These are phyloP conservation scores for Rhodotorula sp. DNA, from an alignment of 1,284 basidiomycete genomes.

Conservation along the genomic window DNA sequence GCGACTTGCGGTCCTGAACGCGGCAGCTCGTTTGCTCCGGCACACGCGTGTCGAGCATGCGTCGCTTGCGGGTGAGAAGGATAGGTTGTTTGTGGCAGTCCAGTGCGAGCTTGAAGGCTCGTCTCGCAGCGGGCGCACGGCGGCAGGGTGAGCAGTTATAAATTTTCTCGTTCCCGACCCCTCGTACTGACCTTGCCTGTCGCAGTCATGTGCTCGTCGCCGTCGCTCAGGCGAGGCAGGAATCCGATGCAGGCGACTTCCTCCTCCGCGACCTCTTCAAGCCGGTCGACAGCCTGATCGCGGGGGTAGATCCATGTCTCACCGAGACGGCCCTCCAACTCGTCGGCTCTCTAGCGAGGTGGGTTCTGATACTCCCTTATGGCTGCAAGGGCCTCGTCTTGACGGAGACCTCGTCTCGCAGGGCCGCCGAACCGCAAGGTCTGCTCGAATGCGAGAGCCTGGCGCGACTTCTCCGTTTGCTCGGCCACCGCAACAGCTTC, in stretches of 20 bases:
- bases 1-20: slow-evolving; percentile 11
- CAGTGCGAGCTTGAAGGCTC: slow-evolving; percentile 5
- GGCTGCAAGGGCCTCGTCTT: no score
- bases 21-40: slow-evolving; percentile 1
- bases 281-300: slow-evolving; percentile 10
- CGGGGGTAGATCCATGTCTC: neutral
- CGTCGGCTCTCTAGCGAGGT: slow-evolving; percentile 26
- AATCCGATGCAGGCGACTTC: neutral
- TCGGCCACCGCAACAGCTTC: slow-evolving; percentile 32
- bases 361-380: no score
- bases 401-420: neutral
- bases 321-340: slow-evolving; percentile 19
- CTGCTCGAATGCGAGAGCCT: slow-evolving; percentile 30
- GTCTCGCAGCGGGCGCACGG: slow-evolving; percentile 18
- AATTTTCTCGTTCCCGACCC: no score
- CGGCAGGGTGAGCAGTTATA: slow-evolving; percentile 12
- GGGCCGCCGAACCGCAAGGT: slow-evolving; percentile 26
- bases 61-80: neutral
- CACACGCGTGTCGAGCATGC: slow-evolving; percentile 13
- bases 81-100: neutral
- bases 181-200: neutral
- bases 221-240: slow-evolving; percentile 15
- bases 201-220: slow-evolving; percentile 20
- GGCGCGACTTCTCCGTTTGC: slow-evolving; percentile 12
- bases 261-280: slow-evolving; percentile 8